These are phyloP conservation scores for Penicillium bovifimosum DNA, from an alignment of 495 filamentous ascomycete species.

Conservation along the genomic window DNA sequence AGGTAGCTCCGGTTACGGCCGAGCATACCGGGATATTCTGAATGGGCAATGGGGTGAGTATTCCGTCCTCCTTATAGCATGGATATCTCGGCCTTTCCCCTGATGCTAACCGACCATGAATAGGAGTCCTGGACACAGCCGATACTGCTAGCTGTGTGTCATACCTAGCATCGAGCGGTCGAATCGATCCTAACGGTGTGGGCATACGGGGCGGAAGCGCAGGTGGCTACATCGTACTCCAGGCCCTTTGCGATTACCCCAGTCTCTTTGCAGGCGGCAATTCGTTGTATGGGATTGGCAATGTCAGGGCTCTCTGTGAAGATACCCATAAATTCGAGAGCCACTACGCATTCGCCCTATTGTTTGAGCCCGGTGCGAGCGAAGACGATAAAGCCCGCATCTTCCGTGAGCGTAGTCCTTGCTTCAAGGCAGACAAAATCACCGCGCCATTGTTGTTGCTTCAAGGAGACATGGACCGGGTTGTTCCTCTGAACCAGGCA, in stretches of 20 bases:
- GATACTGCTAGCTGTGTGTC: slow-evolving; percentile 36
- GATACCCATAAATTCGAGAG: slow-evolving; percentile 46
- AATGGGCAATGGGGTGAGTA: slow-evolving; percentile 30
- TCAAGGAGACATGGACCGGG: slow-evolving; percentile 35
- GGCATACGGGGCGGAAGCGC: slow-evolving; percentile 38
- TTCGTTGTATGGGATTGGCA: slow-evolving; percentile 34
- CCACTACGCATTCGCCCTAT: slow-evolving; percentile 31
- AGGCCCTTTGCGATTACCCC: slow-evolving; percentile 21
- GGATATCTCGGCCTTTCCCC: background rate
- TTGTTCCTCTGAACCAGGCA: slow-evolving; percentile 41
- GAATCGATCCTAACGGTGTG: slow-evolving; percentile 26
- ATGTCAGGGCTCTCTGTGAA: slow-evolving; percentile 25
- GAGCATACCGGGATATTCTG: slow-evolving; percentile 33
- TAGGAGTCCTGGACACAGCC: slow-evolving; percentile 25
- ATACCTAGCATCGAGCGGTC: slow-evolving; percentile 22
- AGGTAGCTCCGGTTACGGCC: slow-evolving; percentile 39
- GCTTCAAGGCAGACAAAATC: slow-evolving; percentile 35
- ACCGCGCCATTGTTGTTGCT: slow-evolving; percentile 36
- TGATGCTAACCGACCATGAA: background rate
- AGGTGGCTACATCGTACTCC: slow-evolving; percentile 41
- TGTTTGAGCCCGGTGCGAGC: slow-evolving; percentile 16
- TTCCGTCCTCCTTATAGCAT: background rate
- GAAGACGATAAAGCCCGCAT: slow-evolving; percentile 30
- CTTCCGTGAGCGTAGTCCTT: slow-evolving; percentile 26
- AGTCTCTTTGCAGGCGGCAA: slow-evolving; percentile 27